Conservation (phyloP, 345 rosid species). For the Psidium friedrichsthalianum region DNA sequence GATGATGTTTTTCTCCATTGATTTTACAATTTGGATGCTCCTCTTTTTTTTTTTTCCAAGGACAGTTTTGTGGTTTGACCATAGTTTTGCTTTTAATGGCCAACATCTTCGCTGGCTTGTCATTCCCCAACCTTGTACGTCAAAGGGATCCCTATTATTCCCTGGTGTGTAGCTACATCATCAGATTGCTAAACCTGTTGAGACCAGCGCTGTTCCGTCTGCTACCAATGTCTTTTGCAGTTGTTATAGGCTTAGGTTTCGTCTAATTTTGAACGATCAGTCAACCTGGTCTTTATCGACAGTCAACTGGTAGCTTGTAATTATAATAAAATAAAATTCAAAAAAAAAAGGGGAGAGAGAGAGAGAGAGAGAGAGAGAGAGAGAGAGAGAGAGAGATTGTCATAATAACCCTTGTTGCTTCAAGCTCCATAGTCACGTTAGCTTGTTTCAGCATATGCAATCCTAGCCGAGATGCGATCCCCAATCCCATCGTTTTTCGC, state of each 20-base stretch:
- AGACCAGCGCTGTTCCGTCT: not conserved
- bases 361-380: not conserved
- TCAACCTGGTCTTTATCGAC: not conserved
- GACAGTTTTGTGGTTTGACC: not conserved
- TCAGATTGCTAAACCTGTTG: not conserved
- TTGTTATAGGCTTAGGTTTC: not conserved
- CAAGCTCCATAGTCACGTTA: not conserved
- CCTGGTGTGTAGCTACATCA: not conserved
- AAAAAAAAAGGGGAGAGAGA: not conserved
- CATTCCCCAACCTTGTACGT: not conserved
- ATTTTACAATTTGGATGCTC: not conserved
- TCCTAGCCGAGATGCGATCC: not conserved
- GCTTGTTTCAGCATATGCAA: not conserved
- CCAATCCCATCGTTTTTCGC: not conserved
- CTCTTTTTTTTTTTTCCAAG: not conserved
- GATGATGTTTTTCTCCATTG: not conserved
- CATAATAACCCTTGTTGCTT: not conserved
- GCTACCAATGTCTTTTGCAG: not conserved
- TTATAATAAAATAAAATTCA: not conserved
- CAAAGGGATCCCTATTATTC: not conserved
- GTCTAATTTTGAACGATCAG: not conserved
- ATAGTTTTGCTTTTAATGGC: not conserved
- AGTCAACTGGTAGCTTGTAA: not conserved
- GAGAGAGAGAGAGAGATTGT: not conserved
- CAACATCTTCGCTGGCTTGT: not conserved